Evolutionary conservation across 306 rosid genomes (phyloP).

Genomic region (Lagenaria siceraria): DNA sequence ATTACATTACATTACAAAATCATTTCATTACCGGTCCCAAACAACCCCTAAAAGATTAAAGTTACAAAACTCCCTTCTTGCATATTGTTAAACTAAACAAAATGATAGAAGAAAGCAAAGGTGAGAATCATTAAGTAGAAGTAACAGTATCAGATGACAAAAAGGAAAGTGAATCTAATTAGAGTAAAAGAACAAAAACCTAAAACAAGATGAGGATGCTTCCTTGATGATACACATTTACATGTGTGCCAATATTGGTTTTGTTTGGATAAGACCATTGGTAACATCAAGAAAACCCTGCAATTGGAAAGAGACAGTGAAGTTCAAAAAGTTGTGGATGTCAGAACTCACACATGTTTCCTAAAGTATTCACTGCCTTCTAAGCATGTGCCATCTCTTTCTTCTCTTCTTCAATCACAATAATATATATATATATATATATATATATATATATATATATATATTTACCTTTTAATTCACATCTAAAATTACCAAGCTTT

Average conservation of each 20-base stretch:
- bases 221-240: neutral
- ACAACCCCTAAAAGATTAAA: too few relatives aligned
- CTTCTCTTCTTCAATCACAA: neutral
- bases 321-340: neutral
- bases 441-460: too few relatives aligned
- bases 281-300: neutral
- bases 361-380: neutral
- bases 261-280: neutral
- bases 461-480: neutral
- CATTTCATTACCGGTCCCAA: too few relatives aligned
- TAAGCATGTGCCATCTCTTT: neutral
- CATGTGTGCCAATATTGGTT: neutral
- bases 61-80: fast-evolving
- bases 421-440: too few relatives aligned
- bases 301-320: neutral
- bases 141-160: neutral
- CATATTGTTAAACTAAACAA: too few relatives aligned
- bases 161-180: neutral
- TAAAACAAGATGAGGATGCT: neutral
- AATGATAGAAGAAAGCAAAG: too few relatives aligned
- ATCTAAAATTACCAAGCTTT: neutral
- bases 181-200: neutral
- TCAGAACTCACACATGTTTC: neutral
- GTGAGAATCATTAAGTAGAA: too few relatives aligned
- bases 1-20: too few relatives aligned